Base-by-base conservation (phyloP, 2,329 filamentous ascomycete genomes). In the Ascochyta viciae-villosae region DNA sequence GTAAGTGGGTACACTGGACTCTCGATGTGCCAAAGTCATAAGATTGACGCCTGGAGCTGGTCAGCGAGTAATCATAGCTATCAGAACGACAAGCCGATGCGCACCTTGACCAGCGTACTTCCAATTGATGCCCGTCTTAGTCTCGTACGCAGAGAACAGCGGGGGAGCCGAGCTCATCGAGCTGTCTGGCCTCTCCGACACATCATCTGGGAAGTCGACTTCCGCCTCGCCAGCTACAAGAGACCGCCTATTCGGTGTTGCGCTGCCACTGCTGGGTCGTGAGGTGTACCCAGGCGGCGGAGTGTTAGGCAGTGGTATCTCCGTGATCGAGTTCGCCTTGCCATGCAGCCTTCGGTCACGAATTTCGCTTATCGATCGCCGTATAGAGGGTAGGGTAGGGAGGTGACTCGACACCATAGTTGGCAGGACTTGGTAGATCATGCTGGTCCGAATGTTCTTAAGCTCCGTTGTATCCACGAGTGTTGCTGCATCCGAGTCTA, bases 401-500 rank as follows among this genome's bases (percentile, higher is more conserved):
- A 86, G 75, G 54, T 81, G 77, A 33, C 77, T 81, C 64, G 83
- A 81, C 5, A 87, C 74, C 4, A 83, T 77, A 1, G 77, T 74
- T 4, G 85, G 84, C 7, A 87, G 79, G 54, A 86, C 78, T 6
- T 80, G 77, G 68, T 83, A 84, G 15, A 86, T 75, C 56, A 81
- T 80, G 22, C 81, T 82, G 41, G 79, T 56, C 40, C 54, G 55
- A 29, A 50, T 38, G 38, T 45, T 62, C 47, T 50, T 63, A 13
- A 51, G 13, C 9, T 58, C 53, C 31, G 54, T 48, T 15, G 64
- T 56, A 16, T 65, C 42, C 9, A 58, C 35, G 27, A 50, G 47
- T 7, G 50, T 37, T 3, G 57, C 38, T n/a, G 54, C 45, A n/a
- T 62, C 61, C 15, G 57, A 40, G 9, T 53, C 50, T 13, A 55